Percentiles rank a stretch among this genome's conserved stretches.
Evolutionary conservation across 176 grass and related monocot genomes (phyloP).

Genomic region (Eremochloa ophiuroides): DNA sequence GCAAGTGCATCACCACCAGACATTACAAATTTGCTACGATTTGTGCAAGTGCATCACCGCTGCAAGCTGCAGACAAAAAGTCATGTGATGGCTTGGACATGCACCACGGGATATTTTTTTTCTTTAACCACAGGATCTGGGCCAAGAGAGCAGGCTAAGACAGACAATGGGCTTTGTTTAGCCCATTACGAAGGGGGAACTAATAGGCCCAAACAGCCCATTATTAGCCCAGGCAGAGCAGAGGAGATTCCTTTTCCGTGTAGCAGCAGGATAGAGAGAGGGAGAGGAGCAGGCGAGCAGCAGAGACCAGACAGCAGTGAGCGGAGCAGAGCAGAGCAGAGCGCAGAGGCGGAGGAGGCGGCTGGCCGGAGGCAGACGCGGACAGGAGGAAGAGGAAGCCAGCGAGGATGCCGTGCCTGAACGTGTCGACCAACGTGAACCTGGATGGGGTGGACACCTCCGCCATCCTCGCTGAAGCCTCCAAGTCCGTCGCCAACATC

Average conservation of each 20-base stretch:
- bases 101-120: too few species aligned
- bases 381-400: not conserved
- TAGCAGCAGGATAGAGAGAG: not conserved
- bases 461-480: constrained; percentile 58
- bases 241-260: not conserved
- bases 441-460: constrained; percentile 81
- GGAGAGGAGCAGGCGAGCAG: too few species aligned
- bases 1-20: too few species aligned
- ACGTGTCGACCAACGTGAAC: constrained; percentile 81
- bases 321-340: not conserved
- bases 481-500: constrained; percentile 57
- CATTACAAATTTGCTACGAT: too few species aligned
- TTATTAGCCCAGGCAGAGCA: not conserved
- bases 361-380: not conserved
- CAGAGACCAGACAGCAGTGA: too few species aligned
- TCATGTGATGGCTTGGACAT: too few species aligned
- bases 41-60: too few species aligned
- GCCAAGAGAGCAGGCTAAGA: not conserved
- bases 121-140: too few species aligned
- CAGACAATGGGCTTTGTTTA: not conserved
- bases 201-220: not conserved
- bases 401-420: constrained; percentile 76
- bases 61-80: too few species aligned
- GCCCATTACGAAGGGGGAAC: not conserved
- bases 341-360: not conserved